Percentiles rank a stretch among this genome's conserved stretches.
Conservation (phyloP, 1,284 basidiomycete species). For the Clitocybe nebularis region DNA sequence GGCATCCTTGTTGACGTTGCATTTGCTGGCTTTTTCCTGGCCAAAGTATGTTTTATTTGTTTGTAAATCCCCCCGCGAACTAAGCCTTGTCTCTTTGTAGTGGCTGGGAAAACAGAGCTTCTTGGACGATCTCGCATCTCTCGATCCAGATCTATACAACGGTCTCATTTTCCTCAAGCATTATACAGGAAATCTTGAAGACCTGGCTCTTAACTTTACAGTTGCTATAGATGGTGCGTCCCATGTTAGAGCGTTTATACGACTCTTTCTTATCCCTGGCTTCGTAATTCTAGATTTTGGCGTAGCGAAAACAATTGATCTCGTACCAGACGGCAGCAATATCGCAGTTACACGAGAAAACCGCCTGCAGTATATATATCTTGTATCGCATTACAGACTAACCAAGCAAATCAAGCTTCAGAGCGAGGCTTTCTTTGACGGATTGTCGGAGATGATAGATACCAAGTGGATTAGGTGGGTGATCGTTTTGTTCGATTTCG, state of each 20-base stretch:
- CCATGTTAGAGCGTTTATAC: neutral
- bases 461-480: constrained; percentile 80
- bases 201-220: constrained; percentile 91
- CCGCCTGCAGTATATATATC: constrained; percentile 85
- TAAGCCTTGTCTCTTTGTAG: constrained; percentile 32
- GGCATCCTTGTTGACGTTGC: constrained; percentile 95
- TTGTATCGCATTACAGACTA: constrained; percentile 86
- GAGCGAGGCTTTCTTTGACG: constrained; percentile 82
- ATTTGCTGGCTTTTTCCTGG: constrained; percentile 94
- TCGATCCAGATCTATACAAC: constrained; percentile 92
- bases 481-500: neutral
- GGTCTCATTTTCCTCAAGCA: constrained; percentile 93
- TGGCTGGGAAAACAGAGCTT: constrained; percentile 89
- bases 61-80: no score
- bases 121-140: constrained; percentile 85
- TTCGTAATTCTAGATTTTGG: constrained; percentile 73
- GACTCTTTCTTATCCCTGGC: constrained; percentile 2
- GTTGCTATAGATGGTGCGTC: constrained; percentile 78
- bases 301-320: constrained; percentile 71
- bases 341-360: constrained; percentile 90
- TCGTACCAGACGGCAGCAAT: constrained; percentile 82
- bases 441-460: constrained; percentile 85
- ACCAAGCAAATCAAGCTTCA: constrained; percentile 87
- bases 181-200: constrained; percentile 85
- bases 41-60: constrained; percentile 53